Evolutionary conservation across 208 protist species (phyloP).

Genomic region (Chromosphaera perkinsii): DNA sequence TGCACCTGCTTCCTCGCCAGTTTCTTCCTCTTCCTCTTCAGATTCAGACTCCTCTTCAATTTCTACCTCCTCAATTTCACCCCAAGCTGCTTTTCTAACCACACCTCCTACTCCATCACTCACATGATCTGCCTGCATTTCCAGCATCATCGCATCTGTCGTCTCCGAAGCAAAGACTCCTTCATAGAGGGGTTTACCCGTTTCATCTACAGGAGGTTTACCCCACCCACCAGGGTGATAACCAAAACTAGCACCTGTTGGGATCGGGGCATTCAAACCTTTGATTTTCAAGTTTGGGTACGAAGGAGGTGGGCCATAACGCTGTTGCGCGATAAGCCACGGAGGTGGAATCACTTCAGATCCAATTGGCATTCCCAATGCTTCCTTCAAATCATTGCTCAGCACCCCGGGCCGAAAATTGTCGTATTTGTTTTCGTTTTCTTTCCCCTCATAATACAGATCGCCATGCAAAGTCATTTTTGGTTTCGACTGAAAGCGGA

Average conservation of each 20-base stretch:
- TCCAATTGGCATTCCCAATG: slow-evolving; percentile 86
- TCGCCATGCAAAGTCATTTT: slow-evolving; percentile 16
- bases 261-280: slow-evolving; percentile 96
- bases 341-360: slow-evolving; percentile 78
- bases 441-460: slow-evolving; percentile 91
- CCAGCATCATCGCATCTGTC: no score
- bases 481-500: slow-evolving; percentile 62
- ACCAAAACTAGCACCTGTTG: slow-evolving; percentile 47
- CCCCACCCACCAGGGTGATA: slow-evolving; percentile 82
- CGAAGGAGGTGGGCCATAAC: slow-evolving; percentile 90
- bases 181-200: slow-evolving; percentile 63
- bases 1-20: no score
- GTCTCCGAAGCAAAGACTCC: slow-evolving; percentile 60
- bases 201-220: slow-evolving; percentile 79
- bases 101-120: no score
- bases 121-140: no score
- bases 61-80: no score
- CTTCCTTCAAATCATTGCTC: slow-evolving; percentile 75
- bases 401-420: slow-evolving; percentile 75
- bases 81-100: no score
- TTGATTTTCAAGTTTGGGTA: slow-evolving; percentile 94
- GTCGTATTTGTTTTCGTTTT: slow-evolving; percentile 37
- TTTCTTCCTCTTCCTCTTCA: no score
- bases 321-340: slow-evolving; percentile 98
- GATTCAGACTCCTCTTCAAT: no score